These are phyloP conservation scores for Diplodia mutila DNA, from an alignment of 2,329 filamentous ascomycete genomes.

Conservation along the genomic window DNA sequence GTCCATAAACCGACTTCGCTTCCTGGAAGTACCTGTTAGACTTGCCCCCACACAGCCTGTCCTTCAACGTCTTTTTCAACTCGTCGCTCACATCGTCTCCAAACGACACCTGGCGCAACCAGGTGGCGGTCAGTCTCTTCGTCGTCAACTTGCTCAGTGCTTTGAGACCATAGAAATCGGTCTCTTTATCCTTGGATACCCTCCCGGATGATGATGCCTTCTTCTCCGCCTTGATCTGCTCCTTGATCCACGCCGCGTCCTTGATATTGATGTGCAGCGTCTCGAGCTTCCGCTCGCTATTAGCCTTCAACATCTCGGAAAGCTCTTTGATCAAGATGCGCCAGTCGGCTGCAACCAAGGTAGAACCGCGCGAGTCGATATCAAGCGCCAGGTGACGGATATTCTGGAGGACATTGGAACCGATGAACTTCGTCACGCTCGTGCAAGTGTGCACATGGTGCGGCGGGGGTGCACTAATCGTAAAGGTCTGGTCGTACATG, in stretches of 20 bases:
- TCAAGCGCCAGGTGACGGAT: conserved; percentile 16
- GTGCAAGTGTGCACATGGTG: conserved; percentile 14
- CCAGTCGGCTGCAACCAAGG: background rate
- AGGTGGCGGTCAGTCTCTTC: background rate
- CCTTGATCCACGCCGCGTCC: conserved; percentile 3
- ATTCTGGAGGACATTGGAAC: background rate
- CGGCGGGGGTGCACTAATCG: conserved; percentile 15
- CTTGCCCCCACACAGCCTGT: background rate
- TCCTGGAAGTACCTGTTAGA: background rate
- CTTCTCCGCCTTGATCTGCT: background rate
- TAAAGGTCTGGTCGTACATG: background rate
- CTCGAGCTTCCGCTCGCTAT: background rate
- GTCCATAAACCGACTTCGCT: background rate
- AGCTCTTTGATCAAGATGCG: conserved; percentile 7
- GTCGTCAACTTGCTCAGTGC: conserved; percentile 4
- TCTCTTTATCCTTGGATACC: background rate
- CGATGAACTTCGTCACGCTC: conserved; percentile 15
- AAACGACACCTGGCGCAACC: background rate
- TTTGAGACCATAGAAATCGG: conserved; percentile 15
- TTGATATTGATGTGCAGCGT: conserved; percentile 13
- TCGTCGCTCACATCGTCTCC: conserved; percentile 4
- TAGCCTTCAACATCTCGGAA: background rate
- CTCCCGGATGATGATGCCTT: background rate
- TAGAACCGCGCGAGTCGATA: background rate
- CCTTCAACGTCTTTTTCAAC: background rate